Percentiles rank a stretch among this genome's conserved stretches.
phyloP scores from a whole-genome alignment of 2,329 filamentous ascomycete species.

The Fusarium abutilonis region DNA sequence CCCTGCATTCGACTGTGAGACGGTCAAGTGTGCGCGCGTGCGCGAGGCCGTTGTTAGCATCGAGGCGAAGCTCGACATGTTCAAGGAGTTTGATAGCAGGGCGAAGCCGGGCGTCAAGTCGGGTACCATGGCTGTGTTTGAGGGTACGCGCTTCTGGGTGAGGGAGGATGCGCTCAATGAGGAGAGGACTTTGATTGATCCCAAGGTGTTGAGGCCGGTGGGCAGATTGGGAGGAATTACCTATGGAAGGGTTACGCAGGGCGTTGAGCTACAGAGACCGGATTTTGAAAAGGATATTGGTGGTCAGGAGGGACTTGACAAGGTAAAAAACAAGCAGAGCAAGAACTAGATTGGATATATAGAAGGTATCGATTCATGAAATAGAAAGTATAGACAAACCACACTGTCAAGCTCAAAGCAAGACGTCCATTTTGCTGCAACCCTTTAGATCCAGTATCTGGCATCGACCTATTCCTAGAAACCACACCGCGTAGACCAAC shows the following conservation, averaged over 20 bases:
- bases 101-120: conserved; percentile 77
- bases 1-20: conserved; percentile 68
- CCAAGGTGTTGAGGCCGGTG: conserved; percentile 78
- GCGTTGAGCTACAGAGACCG: conserved; percentile 74
- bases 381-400: conserved; percentile 13
- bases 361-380: conserved; percentile 14
- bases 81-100: conserved; percentile 80
- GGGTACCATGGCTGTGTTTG: conserved; percentile 77
- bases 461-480: background rate
- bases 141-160: conserved; percentile 89
- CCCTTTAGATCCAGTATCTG: conserved; percentile 1
- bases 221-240: conserved; percentile 86
- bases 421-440: conserved; percentile 2
- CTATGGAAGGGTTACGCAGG: conserved; percentile 77
- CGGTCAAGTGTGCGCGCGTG: conserved; percentile 77
- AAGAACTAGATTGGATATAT: conserved; percentile 17
- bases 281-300: conserved; percentile 64
- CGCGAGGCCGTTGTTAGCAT: conserved; percentile 84
- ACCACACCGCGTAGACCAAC: conserved; percentile 12
- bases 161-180: conserved; percentile 88
- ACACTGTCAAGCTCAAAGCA: background rate
- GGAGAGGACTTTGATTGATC: conserved; percentile 77
- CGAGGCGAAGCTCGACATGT: conserved; percentile 81
- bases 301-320: conserved; percentile 64
- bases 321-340: conserved; percentile 53